These are phyloP conservation scores for Erodium trifolium DNA, from an alignment of 441 rosid species.

Conservation along the genomic window DNA sequence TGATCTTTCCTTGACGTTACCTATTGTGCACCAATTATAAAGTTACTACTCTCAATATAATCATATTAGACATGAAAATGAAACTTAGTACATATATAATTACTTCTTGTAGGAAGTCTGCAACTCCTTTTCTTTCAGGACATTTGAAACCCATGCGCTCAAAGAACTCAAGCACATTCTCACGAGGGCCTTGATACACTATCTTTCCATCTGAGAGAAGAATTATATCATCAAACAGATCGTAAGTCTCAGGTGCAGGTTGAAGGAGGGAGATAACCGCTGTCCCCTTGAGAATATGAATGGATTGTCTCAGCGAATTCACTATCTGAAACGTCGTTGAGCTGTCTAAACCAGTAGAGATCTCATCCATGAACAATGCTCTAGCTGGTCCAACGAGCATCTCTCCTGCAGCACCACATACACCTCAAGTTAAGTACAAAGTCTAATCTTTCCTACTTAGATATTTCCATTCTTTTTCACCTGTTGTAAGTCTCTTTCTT, in stretches of 20 bases:
- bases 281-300: slow-evolving; percentile 74
- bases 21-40: slow-evolving; percentile 21
- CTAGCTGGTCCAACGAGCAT: slow-evolving; percentile 81
- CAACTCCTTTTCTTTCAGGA: slow-evolving; percentile 79
- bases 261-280: slow-evolving; percentile 82
- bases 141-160: slow-evolving; percentile 77
- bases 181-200: slow-evolving; percentile 78
- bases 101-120: slow-evolving; percentile 82
- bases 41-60: slow-evolving; percentile 3
- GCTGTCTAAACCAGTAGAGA: slow-evolving; percentile 87
- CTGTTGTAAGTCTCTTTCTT: slow-evolving; percentile 81
- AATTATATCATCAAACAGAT: slow-evolving; percentile 75
- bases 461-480: slow-evolving; percentile 23
- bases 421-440: not conserved
- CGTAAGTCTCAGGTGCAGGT: slow-evolving; percentile 89
- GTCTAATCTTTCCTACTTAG: not conserved
- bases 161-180: slow-evolving; percentile 62
- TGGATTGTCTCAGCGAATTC: slow-evolving; percentile 51
- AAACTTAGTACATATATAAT: not conserved
- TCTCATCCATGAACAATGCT: slow-evolving; percentile 83
- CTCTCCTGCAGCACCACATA: slow-evolving; percentile 36
- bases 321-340: slow-evolving; percentile 81
- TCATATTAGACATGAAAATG: not conserved
- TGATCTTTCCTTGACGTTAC: slow-evolving; percentile 87
- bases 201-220: slow-evolving; percentile 68